phyloP scores from a whole-genome alignment of 2,329 filamentous ascomycete species.

The Fusarium verticillioides region DNA sequence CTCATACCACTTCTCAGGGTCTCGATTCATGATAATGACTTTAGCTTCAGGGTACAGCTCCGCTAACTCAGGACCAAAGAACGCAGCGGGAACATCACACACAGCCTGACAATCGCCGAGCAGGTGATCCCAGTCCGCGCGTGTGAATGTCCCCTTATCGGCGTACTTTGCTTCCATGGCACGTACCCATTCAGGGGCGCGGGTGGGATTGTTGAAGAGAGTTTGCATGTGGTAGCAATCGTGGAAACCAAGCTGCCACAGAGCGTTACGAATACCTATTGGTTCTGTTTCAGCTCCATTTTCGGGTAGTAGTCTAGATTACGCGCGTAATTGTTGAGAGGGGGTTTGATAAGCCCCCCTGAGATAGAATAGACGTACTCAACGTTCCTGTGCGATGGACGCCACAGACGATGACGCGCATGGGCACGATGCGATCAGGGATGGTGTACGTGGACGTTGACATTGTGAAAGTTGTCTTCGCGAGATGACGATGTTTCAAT shows the following conservation, averaged over 20 bases:
- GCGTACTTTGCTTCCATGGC: conserved; percentile 50
- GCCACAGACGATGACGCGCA: conserved; percentile 55
- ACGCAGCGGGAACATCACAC: conserved; percentile 66
- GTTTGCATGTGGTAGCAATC: conserved; percentile 53
- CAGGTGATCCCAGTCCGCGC: conserved; percentile 58
- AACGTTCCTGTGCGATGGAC: conserved; percentile 53
- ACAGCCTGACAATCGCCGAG: conserved; percentile 62
- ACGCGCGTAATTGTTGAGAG: neutral
- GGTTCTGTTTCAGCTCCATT: conserved; percentile 16
- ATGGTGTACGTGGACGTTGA: conserved; percentile 11
- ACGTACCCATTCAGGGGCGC: conserved; percentile 46
- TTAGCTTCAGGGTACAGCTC: conserved; percentile 51
- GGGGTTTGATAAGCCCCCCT: neutral
- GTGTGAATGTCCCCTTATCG: conserved; percentile 47
- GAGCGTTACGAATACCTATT: conserved; percentile 49
- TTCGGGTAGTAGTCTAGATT: neutral
- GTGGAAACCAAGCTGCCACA: conserved; percentile 51
- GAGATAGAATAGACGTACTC: conserved; percentile 45
- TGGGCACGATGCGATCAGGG: conserved; percentile 50
- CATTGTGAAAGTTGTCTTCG: conserved; percentile 25
- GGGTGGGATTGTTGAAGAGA: conserved; percentile 42
- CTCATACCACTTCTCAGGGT: conserved; percentile 51
- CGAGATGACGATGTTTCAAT: conserved; percentile 21
- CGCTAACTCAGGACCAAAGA: conserved; percentile 55
- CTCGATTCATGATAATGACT: conserved; percentile 53